These are phyloP conservation scores for Malassezia furfur DNA, from an alignment of 1,284 basidiomycete genomes.

Conservation along the genomic window DNA sequence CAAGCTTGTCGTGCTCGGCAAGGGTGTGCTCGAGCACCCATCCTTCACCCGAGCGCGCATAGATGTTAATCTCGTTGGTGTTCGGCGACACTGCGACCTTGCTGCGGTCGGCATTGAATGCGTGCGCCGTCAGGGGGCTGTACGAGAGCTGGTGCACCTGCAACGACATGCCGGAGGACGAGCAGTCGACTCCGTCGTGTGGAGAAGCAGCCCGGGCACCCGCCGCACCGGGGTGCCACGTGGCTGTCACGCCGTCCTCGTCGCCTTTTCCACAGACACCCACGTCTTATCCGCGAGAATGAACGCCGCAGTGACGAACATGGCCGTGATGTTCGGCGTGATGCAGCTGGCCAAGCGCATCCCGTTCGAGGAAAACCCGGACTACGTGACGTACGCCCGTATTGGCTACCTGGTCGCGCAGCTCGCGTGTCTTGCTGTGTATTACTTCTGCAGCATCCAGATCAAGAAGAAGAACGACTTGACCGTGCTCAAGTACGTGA, in stretches of 20 bases:
- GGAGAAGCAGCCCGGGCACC: not conserved
- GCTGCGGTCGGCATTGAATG: slow-evolving; percentile 79
- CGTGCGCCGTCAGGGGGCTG: slow-evolving; percentile 75
- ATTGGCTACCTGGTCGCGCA: slow-evolving; percentile 71
- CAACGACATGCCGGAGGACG: slow-evolving; percentile 34
- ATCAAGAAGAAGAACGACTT: slow-evolving; percentile 90
- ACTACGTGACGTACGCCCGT: slow-evolving; percentile 71
- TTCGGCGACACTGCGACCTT: slow-evolving; percentile 88
- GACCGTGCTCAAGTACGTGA: slow-evolving; percentile 80
- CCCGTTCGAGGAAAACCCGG: slow-evolving; percentile 73
- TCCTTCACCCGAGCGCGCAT: slow-evolving; percentile 43
- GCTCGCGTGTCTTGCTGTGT: slow-evolving; percentile 60
- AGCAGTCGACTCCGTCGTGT: slow-evolving; percentile 30
- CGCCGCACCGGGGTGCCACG: not conserved
- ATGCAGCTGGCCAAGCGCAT: slow-evolving; percentile 71
- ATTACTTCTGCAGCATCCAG: slow-evolving; percentile 60
- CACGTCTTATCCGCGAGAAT: not conserved
- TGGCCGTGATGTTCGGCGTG: slow-evolving; percentile 36
- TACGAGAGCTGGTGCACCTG: slow-evolving; percentile 59
- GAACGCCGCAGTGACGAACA: slow-evolving; percentile 19
- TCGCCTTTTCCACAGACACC: too few species aligned
- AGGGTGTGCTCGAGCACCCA: slow-evolving; percentile 75
- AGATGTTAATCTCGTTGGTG: slow-evolving; percentile 78
- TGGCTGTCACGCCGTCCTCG: not conserved
- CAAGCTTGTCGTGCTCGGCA: slow-evolving; percentile 91